phyloP scores from a whole-genome alignment of 148 eudicot species.

The Chenopodium suecicum region DNA sequence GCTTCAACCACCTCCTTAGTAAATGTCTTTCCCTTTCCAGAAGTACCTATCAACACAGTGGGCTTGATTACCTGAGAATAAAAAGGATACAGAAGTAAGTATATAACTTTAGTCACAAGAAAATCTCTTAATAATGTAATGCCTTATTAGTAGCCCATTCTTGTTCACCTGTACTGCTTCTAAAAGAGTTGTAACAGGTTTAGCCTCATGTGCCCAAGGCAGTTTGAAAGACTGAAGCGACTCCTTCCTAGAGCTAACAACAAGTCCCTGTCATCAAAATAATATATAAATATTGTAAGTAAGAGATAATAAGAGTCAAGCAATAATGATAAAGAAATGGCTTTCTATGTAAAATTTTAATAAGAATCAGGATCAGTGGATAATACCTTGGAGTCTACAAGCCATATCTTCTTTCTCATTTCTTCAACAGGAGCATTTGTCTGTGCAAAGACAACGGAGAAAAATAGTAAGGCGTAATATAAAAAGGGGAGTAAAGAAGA shows the following conservation, averaged over 20 bases:
- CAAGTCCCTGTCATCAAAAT: slow-evolving; percentile 51
- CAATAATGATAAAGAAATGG: not conserved
- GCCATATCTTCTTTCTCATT: slow-evolving; percentile 84
- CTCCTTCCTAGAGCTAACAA: slow-evolving; percentile 70
- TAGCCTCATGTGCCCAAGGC: slow-evolving; percentile 90
- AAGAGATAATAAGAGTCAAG: not conserved
- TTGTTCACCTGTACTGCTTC: slow-evolving; percentile 71
- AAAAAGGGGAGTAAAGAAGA: not conserved
- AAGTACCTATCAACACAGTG: slow-evolving; percentile 84
- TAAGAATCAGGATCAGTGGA: not conserved
- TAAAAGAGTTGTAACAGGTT: slow-evolving; percentile 58
- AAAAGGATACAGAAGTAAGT: not conserved
- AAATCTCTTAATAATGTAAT: not conserved
- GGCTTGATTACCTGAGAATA: slow-evolving; percentile 66
- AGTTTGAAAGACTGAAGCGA: slow-evolving; percentile 82
- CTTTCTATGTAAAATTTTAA: not conserved
- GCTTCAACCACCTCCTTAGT: slow-evolving; percentile 83
- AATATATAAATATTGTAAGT: not conserved
- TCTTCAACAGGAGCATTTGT: slow-evolving; percentile 66
- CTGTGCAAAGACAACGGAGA: slow-evolving; percentile 28
- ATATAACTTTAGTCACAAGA: not conserved
- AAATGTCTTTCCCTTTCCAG: slow-evolving; percentile 81
- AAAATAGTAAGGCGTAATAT: not conserved
- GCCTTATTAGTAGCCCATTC: slow-evolving; percentile 5
- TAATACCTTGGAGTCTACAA: slow-evolving; percentile 87